Evolutionary conservation across 2,329 filamentous ascomycete genomes (phyloP).

Genomic region (Nannizziopsis arthrosporioides): DNA sequence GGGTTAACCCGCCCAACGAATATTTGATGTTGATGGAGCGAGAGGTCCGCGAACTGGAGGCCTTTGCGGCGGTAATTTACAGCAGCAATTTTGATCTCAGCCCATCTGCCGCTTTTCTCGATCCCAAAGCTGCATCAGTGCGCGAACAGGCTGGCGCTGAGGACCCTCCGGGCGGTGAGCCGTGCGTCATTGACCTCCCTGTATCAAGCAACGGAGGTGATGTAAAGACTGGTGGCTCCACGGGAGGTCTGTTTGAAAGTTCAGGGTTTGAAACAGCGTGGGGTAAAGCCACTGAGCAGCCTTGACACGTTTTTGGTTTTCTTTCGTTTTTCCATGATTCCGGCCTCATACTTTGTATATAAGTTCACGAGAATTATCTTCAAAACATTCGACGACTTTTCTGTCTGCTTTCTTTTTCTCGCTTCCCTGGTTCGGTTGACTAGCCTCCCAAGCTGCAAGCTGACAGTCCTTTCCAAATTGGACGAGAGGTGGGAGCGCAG

Average conservation of each 20-base stretch:
- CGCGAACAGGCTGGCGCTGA: neutral
- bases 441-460: too few species aligned
- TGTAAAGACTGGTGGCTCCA: neutral
- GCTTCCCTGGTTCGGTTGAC: too few species aligned
- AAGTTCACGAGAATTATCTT: neutral
- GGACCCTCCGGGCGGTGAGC: conserved; percentile 5
- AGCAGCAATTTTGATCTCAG: conserved; percentile 36
- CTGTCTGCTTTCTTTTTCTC: neutral
- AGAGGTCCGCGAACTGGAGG: conserved; percentile 37
- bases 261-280: conserved; percentile 14
- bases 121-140: neutral
- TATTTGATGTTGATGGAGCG: conserved; percentile 36
- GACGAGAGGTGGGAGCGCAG: too few species aligned
- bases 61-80: conserved; percentile 40
- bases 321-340: neutral
- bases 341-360: neutral
- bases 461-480: too few species aligned
- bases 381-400: neutral
- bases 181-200: conserved; percentile 2
- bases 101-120: neutral
- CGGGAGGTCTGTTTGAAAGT: neutral
- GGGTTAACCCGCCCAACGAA: conserved; percentile 38
- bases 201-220: neutral
- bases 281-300: conserved; percentile 15
- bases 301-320: neutral